Conservation (phyloP, 495 filamentous ascomycete species). For the Schizothecium vesticola region DNA sequence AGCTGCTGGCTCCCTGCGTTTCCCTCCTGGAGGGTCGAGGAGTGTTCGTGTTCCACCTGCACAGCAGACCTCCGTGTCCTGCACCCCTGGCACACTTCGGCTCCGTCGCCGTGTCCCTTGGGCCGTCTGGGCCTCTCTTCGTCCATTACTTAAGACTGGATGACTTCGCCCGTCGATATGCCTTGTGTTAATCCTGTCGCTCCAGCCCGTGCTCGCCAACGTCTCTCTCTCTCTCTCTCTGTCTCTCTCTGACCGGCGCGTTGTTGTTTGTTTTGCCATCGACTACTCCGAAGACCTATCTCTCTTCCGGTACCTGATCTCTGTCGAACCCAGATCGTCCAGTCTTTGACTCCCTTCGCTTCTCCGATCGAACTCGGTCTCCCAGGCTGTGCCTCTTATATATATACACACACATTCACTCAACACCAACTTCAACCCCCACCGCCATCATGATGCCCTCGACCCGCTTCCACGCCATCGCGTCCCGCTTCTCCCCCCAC, state of each 20-base stretch:
- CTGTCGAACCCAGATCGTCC: constrained; percentile 33
- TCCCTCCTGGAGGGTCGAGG: not conserved
- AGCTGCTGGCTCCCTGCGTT: not conserved
- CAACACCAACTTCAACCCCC: not conserved
- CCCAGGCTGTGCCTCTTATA: constrained; percentile 35
- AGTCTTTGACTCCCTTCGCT: constrained; percentile 30
- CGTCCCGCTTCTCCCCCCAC: constrained; percentile 41
- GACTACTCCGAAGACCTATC: constrained; percentile 15
- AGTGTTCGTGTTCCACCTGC: not conserved
- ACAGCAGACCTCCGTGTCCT: constrained; percentile 2
- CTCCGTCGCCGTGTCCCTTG: not conserved
- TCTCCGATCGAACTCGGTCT: constrained; percentile 14
- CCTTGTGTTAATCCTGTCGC: constrained; percentile 12
- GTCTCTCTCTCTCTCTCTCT: not conserved
- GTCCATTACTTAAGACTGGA: constrained; percentile 11
- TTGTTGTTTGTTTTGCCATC: constrained; percentile 14
- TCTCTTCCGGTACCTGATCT: constrained; percentile 20
- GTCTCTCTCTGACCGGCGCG: not conserved
- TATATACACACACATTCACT: constrained; percentile 2
- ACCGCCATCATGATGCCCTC: constrained; percentile 35
- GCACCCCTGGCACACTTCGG: constrained; percentile 7
- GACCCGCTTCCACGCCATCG: constrained; percentile 47
- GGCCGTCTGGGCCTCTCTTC: not conserved
- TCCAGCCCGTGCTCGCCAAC: constrained; percentile 17
- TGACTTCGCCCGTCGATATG: not conserved